Conservation (phyloP, 345 rosid species). For the Gossypium raimondii region DNA sequence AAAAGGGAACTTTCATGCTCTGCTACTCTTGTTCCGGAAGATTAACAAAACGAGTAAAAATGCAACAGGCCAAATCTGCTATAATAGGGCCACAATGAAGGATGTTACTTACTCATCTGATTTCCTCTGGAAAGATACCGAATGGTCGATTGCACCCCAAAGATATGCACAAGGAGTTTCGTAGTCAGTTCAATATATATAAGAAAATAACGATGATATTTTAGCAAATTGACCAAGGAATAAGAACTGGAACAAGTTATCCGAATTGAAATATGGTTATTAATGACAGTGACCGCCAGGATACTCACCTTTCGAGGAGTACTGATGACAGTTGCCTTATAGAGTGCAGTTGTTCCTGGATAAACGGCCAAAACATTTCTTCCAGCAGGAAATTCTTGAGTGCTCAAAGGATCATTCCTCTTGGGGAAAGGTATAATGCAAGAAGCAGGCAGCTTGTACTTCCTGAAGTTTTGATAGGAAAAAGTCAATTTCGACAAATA, state of each 20-base stretch:
- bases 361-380: slow-evolving; percentile 94
- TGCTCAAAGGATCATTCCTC: slow-evolving; percentile 52
- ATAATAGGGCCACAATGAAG: neutral
- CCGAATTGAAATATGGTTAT: neutral
- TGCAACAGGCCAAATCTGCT: neutral
- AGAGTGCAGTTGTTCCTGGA: slow-evolving; percentile 96
- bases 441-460: slow-evolving; percentile 77
- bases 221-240: neutral
- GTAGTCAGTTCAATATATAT: slow-evolving; percentile 28
- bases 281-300: neutral
- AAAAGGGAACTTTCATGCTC: neutral
- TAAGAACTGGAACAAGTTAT: neutral
- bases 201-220: neutral
- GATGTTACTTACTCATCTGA: slow-evolving; percentile 72
- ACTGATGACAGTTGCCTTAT: slow-evolving; percentile 84
- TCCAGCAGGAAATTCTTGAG: slow-evolving; percentile 61
- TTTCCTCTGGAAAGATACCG: slow-evolving; percentile 55
- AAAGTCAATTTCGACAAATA: slow-evolving; percentile 10
- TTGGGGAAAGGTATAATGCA: slow-evolving; percentile 84
- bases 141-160: slow-evolving; percentile 18
- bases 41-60: neutral
- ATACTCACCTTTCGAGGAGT: slow-evolving; percentile 67
- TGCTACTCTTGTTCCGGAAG: neutral
- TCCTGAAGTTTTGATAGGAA: slow-evolving; percentile 38
- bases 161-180: slow-evolving; percentile 20